These are phyloP conservation scores for Tulasnella sp. DNA, from an alignment of 768 basidiomycete genomes.

Conservation along the genomic window DNA sequence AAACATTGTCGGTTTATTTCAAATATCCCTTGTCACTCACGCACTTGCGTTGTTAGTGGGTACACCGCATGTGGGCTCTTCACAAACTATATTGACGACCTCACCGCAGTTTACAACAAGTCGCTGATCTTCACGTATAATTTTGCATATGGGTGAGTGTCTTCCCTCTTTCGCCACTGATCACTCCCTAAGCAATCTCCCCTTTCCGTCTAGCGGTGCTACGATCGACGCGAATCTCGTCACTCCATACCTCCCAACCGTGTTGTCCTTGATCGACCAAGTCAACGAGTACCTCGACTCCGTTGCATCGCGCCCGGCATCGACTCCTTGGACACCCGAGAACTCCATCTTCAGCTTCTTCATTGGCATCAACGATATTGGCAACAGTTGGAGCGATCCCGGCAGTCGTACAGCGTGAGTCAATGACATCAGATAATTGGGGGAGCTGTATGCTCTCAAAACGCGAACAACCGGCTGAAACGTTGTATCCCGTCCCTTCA, in stretches of 20 bases:
- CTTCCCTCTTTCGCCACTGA: no score
- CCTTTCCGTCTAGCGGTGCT: slow-evolving; percentile 5
- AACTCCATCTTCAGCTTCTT: slow-evolving; percentile 56
- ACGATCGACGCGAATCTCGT: slow-evolving; percentile 15
- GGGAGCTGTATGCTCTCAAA: no score
- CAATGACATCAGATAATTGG: no score
- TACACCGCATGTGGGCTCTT: slow-evolving; percentile 5
- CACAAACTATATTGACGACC: slow-evolving; percentile 17
- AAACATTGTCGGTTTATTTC: neutral
- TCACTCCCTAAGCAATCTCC: slow-evolving; percentile 25
- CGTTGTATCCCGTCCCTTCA: no score
- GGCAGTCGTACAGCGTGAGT: slow-evolving; percentile 43
- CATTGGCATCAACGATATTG: slow-evolving; percentile 66
- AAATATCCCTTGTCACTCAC: neutral
- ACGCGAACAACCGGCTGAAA: no score
- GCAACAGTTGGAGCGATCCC: slow-evolving; percentile 29
- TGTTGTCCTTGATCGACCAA: slow-evolving; percentile 42
- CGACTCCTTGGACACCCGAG: slow-evolving; percentile 43
- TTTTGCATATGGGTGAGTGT: slow-evolving; percentile 55
- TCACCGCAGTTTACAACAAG: slow-evolving; percentile 42
- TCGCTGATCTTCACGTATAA: slow-evolving; percentile 50
- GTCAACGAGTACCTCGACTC: slow-evolving; percentile 45
- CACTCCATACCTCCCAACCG: slow-evolving; percentile 10
- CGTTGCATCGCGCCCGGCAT: slow-evolving; percentile 37
- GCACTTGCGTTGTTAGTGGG: neutral